Evolutionary conservation across 2,329 filamentous ascomycete genomes (phyloP), one percentile per base, ranked within the genome.

Genomic region (Neonectria faginata): DNA sequence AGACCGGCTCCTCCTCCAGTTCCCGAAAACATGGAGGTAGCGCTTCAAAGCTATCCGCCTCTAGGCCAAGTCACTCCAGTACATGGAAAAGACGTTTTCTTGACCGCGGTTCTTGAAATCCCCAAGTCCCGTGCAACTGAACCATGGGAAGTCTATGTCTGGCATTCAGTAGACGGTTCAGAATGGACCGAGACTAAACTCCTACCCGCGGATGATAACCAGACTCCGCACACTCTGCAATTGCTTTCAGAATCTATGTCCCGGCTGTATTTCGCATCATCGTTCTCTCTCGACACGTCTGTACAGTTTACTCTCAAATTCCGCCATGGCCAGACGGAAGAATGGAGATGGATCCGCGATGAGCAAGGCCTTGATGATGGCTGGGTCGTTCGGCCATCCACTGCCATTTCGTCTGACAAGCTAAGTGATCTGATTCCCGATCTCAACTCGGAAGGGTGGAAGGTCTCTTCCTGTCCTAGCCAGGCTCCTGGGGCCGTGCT

Each of bases 301-400:
- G 71, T 89, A 8, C 85, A 82, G 3, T 95, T 94, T 74, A 94
- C 92, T 0, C 74, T 93, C 65, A 93, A 91, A 63, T 93, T 91
- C 72, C 86, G 91, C 27, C 80, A 83, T 52, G 77, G 76, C 5
- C 72, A 78, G 27, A 75, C 83, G 22, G 79, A 85, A 29, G 78
- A 83, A 1, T 95, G 92, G 92, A 87, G 84, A 73, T 94, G 92
- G 91, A 85, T 87, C 39, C 87, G 88, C 64, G 88, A 93, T 68
- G 85, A 88, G 64, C 86, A 87, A 58, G 87, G 86, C 1, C 78
- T 88, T 2, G 81, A 81, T 14, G 91, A 95, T 72, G 92, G 91
- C 14, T 78, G 92, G 16, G 78, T 91, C 58, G 81, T 89, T 65
- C 83, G 70, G 27, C 63, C 75, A 74, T 59, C 70, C 70, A 47